These are phyloP conservation scores for Amniculicola lignicola DNA, from an alignment of 495 filamentous ascomycete species.

Conservation along the genomic window DNA sequence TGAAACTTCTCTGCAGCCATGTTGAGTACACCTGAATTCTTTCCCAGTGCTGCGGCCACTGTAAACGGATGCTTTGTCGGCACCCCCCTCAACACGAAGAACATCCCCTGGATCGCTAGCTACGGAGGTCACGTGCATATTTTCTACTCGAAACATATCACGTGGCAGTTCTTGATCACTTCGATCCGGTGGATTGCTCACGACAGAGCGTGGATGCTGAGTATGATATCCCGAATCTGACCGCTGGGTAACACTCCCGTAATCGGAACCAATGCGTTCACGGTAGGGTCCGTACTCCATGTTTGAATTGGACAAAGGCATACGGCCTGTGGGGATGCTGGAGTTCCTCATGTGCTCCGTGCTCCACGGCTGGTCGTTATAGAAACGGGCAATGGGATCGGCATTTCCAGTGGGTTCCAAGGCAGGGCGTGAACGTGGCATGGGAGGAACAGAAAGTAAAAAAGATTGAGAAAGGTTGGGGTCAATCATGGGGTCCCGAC, in stretches of 20 bases:
- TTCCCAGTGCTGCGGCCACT: conserved; percentile 20
- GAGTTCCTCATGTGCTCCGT: conserved; percentile 16
- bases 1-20: conserved; percentile 22
- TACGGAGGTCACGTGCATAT: conserved; percentile 14
- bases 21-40: conserved; percentile 18
- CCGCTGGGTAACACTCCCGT: conserved; percentile 8
- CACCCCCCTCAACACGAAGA: neutral
- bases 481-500: conserved; percentile 7
- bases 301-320: conserved; percentile 7
- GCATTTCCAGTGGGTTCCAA: conserved; percentile 6
- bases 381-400: conserved; percentile 27
- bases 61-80: conserved; percentile 18
- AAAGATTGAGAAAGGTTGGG: conserved; percentile 9
- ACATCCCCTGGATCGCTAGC: conserved; percentile 9
- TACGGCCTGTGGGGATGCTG: neutral
- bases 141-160: conserved; percentile 12
- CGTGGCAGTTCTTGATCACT: conserved; percentile 16
- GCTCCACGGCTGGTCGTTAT: conserved; percentile 28
- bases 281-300: conserved; percentile 11
- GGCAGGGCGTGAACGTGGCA: conserved; percentile 5
- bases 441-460: conserved; percentile 11
- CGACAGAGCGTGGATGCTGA: conserved; percentile 17
- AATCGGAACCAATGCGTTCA: conserved; percentile 12
- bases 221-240: conserved; percentile 34
- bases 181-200: conserved; percentile 18